Evolutionary conservation across 768 basidiomycete genomes (phyloP).

Genomic region (Ramaria rubella): DNA sequence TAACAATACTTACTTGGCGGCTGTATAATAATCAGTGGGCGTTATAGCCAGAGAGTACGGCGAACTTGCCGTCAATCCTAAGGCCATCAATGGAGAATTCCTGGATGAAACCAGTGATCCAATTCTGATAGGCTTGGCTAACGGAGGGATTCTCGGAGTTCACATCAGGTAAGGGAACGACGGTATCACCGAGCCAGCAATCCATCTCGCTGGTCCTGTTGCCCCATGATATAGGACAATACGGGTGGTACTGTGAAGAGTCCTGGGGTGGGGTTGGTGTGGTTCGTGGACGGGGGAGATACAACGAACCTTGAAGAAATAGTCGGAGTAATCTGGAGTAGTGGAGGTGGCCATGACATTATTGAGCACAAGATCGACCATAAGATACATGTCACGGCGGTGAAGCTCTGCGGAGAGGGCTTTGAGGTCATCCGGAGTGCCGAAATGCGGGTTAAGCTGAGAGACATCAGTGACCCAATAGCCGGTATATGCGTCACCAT

Average conservation of each 20-base stretch:
- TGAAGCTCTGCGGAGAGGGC: constrained; percentile 61
- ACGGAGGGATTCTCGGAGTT: constrained; percentile 68
- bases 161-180: constrained; percentile 70
- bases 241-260: constrained; percentile 63
- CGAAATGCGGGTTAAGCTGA: constrained; percentile 63
- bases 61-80: constrained; percentile 60
- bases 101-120: constrained; percentile 62
- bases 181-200: constrained; percentile 79
- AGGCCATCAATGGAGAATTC: constrained; percentile 80
- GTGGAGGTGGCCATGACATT: constrained; percentile 71
- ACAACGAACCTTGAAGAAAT: constrained; percentile 49
- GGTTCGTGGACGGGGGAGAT: not conserved
- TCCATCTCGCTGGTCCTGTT: constrained; percentile 65
- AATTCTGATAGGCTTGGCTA: constrained; percentile 51
- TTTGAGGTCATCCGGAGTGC: constrained; percentile 66
- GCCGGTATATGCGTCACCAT: constrained; percentile 82
- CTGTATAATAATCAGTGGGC: constrained; percentile 17
- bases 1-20: constrained; percentile 27
- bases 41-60: constrained; percentile 2
- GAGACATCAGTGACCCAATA: constrained; percentile 75
- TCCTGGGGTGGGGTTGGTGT: constrained; percentile 22
- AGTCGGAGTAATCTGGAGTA: constrained; percentile 57
- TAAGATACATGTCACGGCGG: constrained; percentile 72
- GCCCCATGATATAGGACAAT: constrained; percentile 65
- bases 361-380: constrained; percentile 83